Conservation (phyloP, 2,329 filamentous ascomycete species). For the Fusarium sp. region DNA sequence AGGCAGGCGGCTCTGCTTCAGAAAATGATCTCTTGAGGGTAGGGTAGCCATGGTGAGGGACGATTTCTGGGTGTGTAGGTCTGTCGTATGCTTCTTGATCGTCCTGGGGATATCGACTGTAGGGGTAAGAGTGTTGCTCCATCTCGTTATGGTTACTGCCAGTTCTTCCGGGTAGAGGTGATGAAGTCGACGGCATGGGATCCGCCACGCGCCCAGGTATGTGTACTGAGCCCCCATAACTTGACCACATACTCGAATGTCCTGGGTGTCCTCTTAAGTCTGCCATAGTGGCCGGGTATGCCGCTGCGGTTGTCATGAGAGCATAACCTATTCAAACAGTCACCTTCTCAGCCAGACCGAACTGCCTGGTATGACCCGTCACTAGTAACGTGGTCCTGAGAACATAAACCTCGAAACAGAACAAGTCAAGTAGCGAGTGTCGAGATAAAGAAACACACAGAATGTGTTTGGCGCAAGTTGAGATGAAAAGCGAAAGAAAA, state of each 20-base stretch:
- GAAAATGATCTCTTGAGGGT: slow-evolving; percentile 69
- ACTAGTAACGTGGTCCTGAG: slow-evolving; percentile 35
- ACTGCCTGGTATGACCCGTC: slow-evolving; percentile 41
- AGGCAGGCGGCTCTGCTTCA: slow-evolving; percentile 65
- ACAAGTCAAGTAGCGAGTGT: slow-evolving; percentile 11
- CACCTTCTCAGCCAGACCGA: slow-evolving; percentile 41
- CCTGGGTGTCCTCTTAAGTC: slow-evolving; percentile 70
- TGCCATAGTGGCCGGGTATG: slow-evolving; percentile 71
- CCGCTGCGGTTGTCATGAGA: slow-evolving; percentile 71
- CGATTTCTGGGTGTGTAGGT: slow-evolving; percentile 60
- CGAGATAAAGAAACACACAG: slow-evolving; percentile 21
- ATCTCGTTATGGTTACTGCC: slow-evolving; percentile 61
- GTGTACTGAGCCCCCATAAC: slow-evolving; percentile 66
- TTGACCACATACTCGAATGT: slow-evolving; percentile 68
- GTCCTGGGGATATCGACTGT: slow-evolving; percentile 66
- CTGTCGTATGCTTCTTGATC: slow-evolving; percentile 66
- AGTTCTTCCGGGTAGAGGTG: slow-evolving; percentile 62
- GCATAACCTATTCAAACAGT: slow-evolving; percentile 55
- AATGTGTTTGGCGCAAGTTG: slow-evolving; percentile 28
- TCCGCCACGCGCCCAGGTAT: slow-evolving; percentile 63
- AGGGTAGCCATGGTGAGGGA: slow-evolving; percentile 64
- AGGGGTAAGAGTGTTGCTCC: slow-evolving; percentile 63
- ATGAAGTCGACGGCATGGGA: slow-evolving; percentile 58
- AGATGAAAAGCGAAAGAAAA: slow-evolving; percentile 29
- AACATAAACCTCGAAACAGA: slow-evolving; percentile 39